A percentile compares a stretch with the other conserved stretches of the same genome.
Evolutionary conservation across 805 yeast species (phyloP).

Genomic region (Barnettozyma botsteinii): DNA sequence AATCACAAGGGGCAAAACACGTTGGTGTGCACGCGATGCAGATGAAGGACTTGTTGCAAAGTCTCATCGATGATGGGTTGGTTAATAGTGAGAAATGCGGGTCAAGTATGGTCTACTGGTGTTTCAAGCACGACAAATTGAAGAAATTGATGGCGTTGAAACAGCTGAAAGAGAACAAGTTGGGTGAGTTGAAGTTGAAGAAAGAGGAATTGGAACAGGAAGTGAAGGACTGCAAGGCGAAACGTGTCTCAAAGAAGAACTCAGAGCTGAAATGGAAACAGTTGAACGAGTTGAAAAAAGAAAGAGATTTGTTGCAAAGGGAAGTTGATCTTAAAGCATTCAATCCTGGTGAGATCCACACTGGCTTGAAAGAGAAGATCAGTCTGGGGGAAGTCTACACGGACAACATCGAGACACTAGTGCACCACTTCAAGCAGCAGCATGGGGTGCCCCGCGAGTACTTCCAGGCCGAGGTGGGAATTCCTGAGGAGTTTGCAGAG

Average conservation of each 20-base stretch:
- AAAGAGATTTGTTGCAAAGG: conserved; percentile 7
- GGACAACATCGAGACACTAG: conserved; percentile 39
- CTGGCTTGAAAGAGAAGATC: conserved; percentile 10
- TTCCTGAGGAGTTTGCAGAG: conserved; percentile 38
- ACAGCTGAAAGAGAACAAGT: conserved; percentile 1
- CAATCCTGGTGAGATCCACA: conserved; percentile 11
- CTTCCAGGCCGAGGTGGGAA: conserved; percentile 34
- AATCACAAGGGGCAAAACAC: conserved; percentile 35
- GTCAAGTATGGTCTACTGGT: conserved; percentile 45
- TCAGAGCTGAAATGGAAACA: conserved; percentile 8
- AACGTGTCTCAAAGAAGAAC: conserved; percentile 1
- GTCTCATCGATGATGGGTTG: conserved; percentile 43
- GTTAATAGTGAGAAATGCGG: conserved; percentile 53
- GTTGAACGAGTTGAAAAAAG: conserved; percentile 10
- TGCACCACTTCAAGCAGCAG: conserved; percentile 31
- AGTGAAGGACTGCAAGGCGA: conserved; percentile 10
- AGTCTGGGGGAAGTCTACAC: conserved; percentile 17
- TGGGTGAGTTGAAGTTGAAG: conserved; percentile 11
- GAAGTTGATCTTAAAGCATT: conserved; percentile 11
- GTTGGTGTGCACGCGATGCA: conserved; percentile 49
- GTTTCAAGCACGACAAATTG: conserved; percentile 33
- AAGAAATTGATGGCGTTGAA: conserved; percentile 15
- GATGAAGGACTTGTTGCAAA: conserved; percentile 44
- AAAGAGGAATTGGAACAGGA: conserved; percentile 3
- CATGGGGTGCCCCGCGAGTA: conserved; percentile 26